Conservation (phyloP, 768 basidiomycete species). For the Gyrodon lividus region DNA sequence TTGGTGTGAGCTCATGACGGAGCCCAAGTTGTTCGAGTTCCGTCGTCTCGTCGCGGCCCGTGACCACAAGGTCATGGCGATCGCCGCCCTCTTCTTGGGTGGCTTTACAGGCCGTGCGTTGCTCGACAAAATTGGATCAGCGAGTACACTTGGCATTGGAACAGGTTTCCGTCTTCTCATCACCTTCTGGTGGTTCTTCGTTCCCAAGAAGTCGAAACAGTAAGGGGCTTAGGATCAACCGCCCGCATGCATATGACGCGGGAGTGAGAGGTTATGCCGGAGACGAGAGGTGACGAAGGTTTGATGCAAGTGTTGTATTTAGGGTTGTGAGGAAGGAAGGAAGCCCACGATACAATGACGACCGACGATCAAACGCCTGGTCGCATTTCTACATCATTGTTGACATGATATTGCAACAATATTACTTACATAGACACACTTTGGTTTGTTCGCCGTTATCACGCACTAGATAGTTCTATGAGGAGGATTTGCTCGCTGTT, state of each 20-base stretch:
- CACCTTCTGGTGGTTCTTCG: slow-evolving; percentile 63
- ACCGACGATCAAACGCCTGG: no score
- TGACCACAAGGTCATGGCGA: slow-evolving; percentile 71
- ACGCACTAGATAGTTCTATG: no score
- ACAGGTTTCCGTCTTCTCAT: slow-evolving; percentile 62
- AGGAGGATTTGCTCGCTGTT: no score
- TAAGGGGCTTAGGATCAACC: neutral
- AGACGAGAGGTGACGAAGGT: slow-evolving; percentile 4
- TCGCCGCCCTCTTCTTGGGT: slow-evolving; percentile 69
- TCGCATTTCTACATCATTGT: no score
- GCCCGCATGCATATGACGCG: neutral
- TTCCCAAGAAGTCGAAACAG: slow-evolving; percentile 37
- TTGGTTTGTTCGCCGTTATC: no score
- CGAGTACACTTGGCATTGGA: slow-evolving; percentile 64
- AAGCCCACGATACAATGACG: neutral
- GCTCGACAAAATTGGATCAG: slow-evolving; percentile 56
- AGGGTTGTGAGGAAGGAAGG: neutral
- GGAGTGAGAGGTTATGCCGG: neutral
- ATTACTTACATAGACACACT: no score
- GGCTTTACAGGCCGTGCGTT: slow-evolving; percentile 67
- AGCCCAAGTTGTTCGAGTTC: slow-evolving; percentile 68
- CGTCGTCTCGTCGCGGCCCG: slow-evolving; percentile 53
- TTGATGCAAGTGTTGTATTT: neutral
- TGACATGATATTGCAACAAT: no score
- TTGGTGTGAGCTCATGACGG: slow-evolving; percentile 86